Evolutionary conservation across 1,284 basidiomycete genomes (phyloP).

Genomic region (Xanthoconium separans): DNA sequence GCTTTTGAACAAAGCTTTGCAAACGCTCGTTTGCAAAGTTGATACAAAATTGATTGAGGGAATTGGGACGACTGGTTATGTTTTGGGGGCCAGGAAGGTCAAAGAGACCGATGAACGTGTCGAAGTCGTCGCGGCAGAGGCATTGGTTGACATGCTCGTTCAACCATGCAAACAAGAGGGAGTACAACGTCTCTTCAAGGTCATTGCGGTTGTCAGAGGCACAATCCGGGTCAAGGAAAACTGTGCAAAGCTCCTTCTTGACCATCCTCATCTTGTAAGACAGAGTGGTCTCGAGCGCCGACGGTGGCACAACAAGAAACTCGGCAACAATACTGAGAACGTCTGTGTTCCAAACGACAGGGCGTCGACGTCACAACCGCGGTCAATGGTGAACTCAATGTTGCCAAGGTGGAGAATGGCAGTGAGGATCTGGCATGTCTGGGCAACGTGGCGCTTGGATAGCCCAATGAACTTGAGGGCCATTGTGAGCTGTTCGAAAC

Average conservation of each 20-base stretch:
- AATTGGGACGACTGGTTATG: conserved; percentile 81
- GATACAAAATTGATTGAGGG: conserved; percentile 94
- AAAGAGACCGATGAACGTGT: conserved; percentile 92
- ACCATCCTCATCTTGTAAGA: conserved; percentile 93
- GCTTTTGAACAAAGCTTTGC: conserved; percentile 81
- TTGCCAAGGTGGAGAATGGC: conserved; percentile 97
- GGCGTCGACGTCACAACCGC: conserved; percentile 80
- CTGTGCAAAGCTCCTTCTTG: conserved; percentile 92
- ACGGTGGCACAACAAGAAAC: conserved; percentile 82
- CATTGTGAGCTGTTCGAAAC: conserved; percentile 90
- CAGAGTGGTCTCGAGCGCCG: conserved; percentile 79
- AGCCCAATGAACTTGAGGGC: conserved; percentile 92
- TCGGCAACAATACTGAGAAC: conserved; percentile 82
- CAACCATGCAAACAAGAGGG: conserved; percentile 94
- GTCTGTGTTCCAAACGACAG: conserved; percentile 82
- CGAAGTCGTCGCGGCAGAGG: conserved; percentile 88
- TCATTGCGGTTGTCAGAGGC: conserved; percentile 93
- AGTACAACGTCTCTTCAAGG: conserved; percentile 91
- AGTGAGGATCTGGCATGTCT: conserved; percentile 91
- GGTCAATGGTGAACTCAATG: conserved; percentile 88
- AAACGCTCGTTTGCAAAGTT: conserved; percentile 94
- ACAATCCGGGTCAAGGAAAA: conserved; percentile 93
- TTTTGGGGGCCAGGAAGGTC: conserved; percentile 95
- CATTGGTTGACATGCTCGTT: conserved; percentile 96
- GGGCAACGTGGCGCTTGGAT: conserved; percentile 90